These are phyloP conservation scores for Cystobasidium ongulense DNA, from an alignment of 768 basidiomycete species.

Conservation along the genomic window DNA sequence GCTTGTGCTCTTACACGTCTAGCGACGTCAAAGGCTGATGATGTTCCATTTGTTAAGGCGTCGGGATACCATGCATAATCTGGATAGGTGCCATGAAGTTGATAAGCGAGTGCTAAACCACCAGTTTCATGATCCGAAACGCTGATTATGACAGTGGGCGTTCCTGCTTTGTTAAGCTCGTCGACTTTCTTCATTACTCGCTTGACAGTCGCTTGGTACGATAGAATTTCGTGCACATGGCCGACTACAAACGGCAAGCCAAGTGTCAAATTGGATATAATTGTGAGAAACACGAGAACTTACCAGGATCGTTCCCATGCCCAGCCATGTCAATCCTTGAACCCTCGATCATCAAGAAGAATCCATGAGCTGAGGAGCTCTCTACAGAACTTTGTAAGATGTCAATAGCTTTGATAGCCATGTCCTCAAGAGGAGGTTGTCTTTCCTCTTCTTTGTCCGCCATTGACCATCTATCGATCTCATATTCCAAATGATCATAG, in stretches of 20 bases:
- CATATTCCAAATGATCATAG: constrained; percentile 40
- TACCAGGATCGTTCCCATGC: constrained; percentile 5
- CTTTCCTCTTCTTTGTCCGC: constrained; percentile 19
- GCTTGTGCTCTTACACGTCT: constrained; percentile 28
- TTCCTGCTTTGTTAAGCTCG: constrained; percentile 33
- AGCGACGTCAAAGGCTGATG: constrained; percentile 36
- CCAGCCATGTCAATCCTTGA: constrained; percentile 40
- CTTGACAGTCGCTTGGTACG: constrained; percentile 39
- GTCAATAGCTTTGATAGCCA: constrained; percentile 39
- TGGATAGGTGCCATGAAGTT: constrained; percentile 37
- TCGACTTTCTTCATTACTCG: constrained; percentile 37
- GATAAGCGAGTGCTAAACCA: constrained; percentile 39
- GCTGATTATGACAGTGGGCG: constrained; percentile 38
- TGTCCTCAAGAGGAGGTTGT: constrained; percentile 40
- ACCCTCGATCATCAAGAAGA: constrained; percentile 43
- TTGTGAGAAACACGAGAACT: constrained; percentile 23
- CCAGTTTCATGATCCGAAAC: constrained; percentile 43
- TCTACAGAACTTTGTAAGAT: constrained; percentile 30
- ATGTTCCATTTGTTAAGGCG: constrained; percentile 38
- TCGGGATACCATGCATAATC: constrained; percentile 42
- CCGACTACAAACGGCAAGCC: constrained; percentile 24
- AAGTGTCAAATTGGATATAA: background rate
- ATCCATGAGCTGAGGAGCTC: constrained; percentile 34
- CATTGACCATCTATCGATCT: constrained; percentile 40
- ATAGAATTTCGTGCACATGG: constrained; percentile 39